Base-by-base conservation (phyloP, 495 filamentous ascomycete genomes). In the Penicillium cataractarum region DNA sequence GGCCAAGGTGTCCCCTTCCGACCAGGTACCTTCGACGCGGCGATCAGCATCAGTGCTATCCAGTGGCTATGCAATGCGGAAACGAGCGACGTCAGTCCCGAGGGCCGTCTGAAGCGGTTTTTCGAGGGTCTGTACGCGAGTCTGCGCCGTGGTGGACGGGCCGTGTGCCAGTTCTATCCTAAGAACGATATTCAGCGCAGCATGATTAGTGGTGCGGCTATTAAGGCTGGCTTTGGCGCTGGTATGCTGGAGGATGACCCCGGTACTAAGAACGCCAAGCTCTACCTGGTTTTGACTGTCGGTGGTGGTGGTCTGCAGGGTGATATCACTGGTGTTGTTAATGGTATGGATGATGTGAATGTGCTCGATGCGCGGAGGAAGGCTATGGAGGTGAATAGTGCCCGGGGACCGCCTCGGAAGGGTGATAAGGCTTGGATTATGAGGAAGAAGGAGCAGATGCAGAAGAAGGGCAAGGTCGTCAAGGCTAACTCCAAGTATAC, bases 1-100 rank as follows among this genome's bases (percentile, higher is more conserved):
- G 95, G 95, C 0, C 95, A 99, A 71, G 95, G 96, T 2, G 86
- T 99, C 1, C 95, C 96, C 7, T 98, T 99, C 75, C 89, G 95
- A 8, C 84, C 95, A 0, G 95, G 95, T 9, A 85, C 89, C 1
- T 98, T 99, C 73, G 95, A 99, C 76, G 95, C 93, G 6, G 95
- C 95, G 15, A 91, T 99, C 64, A 92, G 87, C 68, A 97, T 99
- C 69, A 90, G 86, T 74, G 95, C 95, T 2, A 90, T 99, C 31
- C 95, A 99, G 74, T 99, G 95, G 95, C 83, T 99, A 6, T 99
- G 95, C 75, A 97, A 97, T 78, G 95, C 93, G 19, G 96, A 97
- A 71, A 88, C 85, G 55, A 89, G 85, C 67, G 91, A 96, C 19
- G 93, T 94, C 9, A 89, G 84, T 10, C 86, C 92, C 0, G 82